These are phyloP conservation scores for Polytrichum formosum DNA, from an alignment of 225 moss, liverwort and hornwort species.

Conservation along the genomic window DNA sequence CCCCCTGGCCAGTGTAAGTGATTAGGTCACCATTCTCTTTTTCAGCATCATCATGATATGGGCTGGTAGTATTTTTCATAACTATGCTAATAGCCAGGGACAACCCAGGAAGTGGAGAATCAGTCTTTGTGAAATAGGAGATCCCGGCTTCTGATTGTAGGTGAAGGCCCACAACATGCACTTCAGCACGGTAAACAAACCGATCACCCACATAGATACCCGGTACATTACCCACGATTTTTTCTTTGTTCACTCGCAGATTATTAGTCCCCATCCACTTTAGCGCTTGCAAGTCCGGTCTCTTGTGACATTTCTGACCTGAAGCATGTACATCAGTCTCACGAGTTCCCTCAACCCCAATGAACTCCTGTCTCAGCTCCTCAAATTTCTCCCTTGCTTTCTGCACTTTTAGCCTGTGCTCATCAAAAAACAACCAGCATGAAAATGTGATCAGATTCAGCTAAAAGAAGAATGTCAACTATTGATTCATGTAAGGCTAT, in stretches of 20 bases:
- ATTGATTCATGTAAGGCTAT: no score
- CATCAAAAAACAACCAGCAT: no score
- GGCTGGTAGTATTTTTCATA: conserved; percentile 3
- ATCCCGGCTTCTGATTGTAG: conserved; percentile 2
- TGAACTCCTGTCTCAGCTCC: background rate
- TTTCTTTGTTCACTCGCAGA: conserved; percentile 1
- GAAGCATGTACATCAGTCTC: background rate
- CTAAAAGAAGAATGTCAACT: no score
- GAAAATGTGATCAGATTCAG: no score
- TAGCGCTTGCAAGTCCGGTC: conserved; percentile 2
- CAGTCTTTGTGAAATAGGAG: background rate
- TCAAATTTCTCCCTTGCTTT: conserved; percentile 4
- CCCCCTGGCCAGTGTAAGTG: conserved; percentile 11
- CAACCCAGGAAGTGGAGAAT: background rate
- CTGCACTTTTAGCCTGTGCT: conserved; percentile 2
- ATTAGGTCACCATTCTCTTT: background rate
- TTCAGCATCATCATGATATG: conserved; percentile 1
- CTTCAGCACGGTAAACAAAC: conserved; percentile 8
- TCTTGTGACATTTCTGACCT: background rate
- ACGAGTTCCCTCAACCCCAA: background rate
- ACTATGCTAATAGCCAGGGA: conserved; percentile 9
- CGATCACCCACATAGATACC: conserved; percentile 6
- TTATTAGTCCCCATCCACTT: background rate
- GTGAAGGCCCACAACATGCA: conserved; percentile 8
- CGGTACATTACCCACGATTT: background rate